Evolutionary conservation across 2,329 filamentous ascomycete species (phyloP).

Genomic region (Botrytis paeoniae): DNA sequence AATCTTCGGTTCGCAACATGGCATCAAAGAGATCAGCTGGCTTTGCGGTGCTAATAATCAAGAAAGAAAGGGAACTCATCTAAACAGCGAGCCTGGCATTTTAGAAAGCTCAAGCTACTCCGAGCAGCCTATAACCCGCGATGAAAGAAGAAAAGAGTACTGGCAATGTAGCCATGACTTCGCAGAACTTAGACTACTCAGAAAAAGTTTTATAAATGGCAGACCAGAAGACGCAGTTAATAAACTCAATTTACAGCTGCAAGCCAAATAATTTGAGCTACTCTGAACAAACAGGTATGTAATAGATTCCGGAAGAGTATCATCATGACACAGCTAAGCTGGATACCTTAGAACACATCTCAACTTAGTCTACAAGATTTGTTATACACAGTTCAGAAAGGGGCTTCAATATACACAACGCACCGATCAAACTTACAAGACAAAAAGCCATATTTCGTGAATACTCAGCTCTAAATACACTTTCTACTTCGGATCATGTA

Average conservation of each 20-base stretch:
- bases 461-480: no score
- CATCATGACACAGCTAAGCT: no score
- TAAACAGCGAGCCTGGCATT: not conserved
- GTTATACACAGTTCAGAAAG: not conserved
- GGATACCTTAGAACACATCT: not conserved
- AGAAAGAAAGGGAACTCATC: not conserved
- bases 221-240: not conserved
- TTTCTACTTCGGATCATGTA: not conserved
- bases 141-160: no score
- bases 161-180: not conserved
- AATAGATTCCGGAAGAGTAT: rapidly evolving
- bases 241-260: not conserved
- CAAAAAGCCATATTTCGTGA: not conserved
- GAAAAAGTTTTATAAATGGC: not conserved
- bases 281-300: not conserved
- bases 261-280: not conserved
- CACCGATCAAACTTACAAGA: not conserved
- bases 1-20: not conserved
- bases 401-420: no score
- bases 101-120: not conserved
- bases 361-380: not conserved
- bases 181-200: not conserved
- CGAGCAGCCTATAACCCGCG: not conserved
- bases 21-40: not conserved
- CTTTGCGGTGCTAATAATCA: rapidly evolving